Base-by-base conservation (phyloP, 176 grass and related monocot genomes). In the Avena eriantha region DNA sequence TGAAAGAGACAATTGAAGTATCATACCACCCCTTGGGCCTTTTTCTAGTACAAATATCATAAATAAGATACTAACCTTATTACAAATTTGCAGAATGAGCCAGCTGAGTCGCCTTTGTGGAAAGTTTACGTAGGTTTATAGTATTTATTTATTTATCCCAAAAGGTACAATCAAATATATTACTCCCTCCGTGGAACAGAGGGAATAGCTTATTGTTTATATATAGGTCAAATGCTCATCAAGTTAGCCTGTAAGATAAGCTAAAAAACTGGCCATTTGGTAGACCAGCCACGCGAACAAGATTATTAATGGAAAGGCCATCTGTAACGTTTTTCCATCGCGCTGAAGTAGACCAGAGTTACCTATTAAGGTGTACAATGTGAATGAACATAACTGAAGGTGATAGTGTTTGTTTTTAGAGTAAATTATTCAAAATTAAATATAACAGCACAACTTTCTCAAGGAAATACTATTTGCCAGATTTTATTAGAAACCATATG, bases 401-500 rank as follows among this genome's bases (percentile, higher is more conserved):
- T 8, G 29, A 8, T 24, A 33, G 19, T 80, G 66, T 50, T 83
- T 58, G 82, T 83, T 73, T 48, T 29, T 33, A 53, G 72, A 31
- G 72, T 51, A 31, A 75, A 50, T 31, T 75, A 51, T 26, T 9
- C 24, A 75, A 51, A 51, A 29, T 16, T 75, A 75, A 14, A 75
- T 8, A 50, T 75, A 24, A 10, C 47, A 49, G 22, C 13, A 50
- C 24, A 49, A 75, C 22, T 75, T 26, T 75, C 46, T 26, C 72
- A 75, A 75, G 1, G 53, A 50, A 51, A 76, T 18, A 10, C 3
- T 76, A 11, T 33, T 31, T 50, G 45, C 71, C 72, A 76, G 23
- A 50, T 76, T 76, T 76, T 76, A 53, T 26, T 53, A 76, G 47
- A 76, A 76, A 76, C 26, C 23, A n/a, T n/a, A n/a, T n/a, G n/a